A percentile compares a stretch with the other conserved stretches of the same genome.
phyloP scores from a whole-genome alignment of 345 rosid genomes.

The Hypericum androsaemum region DNA sequence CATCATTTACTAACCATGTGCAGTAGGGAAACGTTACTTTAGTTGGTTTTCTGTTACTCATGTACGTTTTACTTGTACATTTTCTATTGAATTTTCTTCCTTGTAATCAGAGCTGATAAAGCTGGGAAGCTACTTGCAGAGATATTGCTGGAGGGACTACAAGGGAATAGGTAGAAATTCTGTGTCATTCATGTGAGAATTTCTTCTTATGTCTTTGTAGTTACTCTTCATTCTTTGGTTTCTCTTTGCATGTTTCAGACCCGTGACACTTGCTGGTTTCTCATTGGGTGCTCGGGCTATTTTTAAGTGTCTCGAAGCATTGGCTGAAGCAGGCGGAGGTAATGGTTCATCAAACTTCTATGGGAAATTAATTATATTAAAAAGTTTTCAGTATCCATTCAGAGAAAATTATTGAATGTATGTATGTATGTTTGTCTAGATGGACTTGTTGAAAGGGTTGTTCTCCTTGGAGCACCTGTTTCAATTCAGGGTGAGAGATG shows the following conservation, averaged over 20 bases:
- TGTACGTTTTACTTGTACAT: background rate
- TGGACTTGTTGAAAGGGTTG: constrained; percentile 85
- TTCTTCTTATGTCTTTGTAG: no score
- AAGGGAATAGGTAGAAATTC: constrained; percentile 77
- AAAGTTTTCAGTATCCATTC: no score
- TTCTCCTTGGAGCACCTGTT: constrained; percentile 88
- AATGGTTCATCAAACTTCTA: constrained; percentile 5
- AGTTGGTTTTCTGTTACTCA: background rate
- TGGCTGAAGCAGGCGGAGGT: constrained; percentile 83
- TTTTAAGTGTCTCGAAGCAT: constrained; percentile 74
- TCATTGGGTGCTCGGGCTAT: constrained; percentile 92
- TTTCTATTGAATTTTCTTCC: background rate
- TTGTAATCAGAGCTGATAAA: constrained; percentile 59
- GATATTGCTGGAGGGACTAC: constrained; percentile 72
- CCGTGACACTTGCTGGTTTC: constrained; percentile 80
- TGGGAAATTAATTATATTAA: no score
- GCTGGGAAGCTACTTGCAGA: constrained; percentile 91
- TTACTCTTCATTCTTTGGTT: background rate
- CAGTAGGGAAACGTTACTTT: no score
- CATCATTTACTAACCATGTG: no score
- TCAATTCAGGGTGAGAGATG: constrained; percentile 75
- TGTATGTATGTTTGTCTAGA: constrained; percentile 24
- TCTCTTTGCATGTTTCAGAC: constrained; percentile 38
- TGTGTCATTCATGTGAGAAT: constrained; percentile 1
- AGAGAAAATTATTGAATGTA: no score